Evolutionary conservation across 768 basidiomycete genomes (phyloP).

Genomic region (Boletus edulis): DNA sequence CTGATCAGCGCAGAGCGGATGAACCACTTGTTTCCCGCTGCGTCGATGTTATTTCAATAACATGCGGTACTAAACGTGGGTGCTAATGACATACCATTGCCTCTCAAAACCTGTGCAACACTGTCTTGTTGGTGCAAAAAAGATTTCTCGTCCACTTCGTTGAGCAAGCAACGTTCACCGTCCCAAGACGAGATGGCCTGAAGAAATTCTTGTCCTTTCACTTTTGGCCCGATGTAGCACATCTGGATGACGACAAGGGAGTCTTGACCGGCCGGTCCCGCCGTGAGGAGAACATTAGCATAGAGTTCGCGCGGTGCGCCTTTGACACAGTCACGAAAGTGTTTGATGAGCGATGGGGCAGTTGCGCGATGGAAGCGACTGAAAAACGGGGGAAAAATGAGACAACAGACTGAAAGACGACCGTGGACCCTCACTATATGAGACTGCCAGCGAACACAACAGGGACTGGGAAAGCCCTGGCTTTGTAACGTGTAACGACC

Average conservation of each 20-base stretch:
- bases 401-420: not conserved
- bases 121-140: conserved; percentile 91
- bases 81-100: conserved; percentile 54
- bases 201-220: conserved; percentile 73
- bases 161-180: conserved; percentile 80
- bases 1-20: conserved; percentile 82
- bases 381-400: conserved; percentile 11
- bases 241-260: conserved; percentile 90
- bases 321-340: conserved; percentile 92
- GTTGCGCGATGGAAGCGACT: conserved; percentile 89
- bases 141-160: conserved; percentile 88
- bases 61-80: not conserved
- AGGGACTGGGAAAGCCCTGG: conserved; percentile 84
- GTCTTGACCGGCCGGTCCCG: conserved; percentile 79
- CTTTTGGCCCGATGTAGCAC: conserved; percentile 79
- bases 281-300: conserved; percentile 86
- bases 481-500: conserved; percentile 86
- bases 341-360: conserved; percentile 82
- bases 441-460: conserved; percentile 91
- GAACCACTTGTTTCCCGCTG: conserved; percentile 86
- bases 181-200: conserved; percentile 89
- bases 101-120: conserved; percentile 85
- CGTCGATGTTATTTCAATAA: not conserved
- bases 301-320: conserved; percentile 85
- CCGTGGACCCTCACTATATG: conserved; percentile 65